phyloP scores from a whole-genome alignment of 169 alveolate species.

The Cryptosporidium parvum region DNA sequence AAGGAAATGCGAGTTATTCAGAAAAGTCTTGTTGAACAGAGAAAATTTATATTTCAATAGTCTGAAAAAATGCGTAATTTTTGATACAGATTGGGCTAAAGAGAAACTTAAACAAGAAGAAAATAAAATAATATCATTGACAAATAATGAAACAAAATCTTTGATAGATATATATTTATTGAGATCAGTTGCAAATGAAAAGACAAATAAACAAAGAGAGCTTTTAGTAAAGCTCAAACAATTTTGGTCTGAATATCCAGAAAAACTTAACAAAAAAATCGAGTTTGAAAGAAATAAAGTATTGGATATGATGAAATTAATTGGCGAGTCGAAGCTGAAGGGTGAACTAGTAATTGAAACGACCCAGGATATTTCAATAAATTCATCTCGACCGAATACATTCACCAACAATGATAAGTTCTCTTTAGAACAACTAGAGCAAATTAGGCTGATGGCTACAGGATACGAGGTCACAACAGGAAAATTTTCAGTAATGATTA shows the following conservation, averaged over 20 bases:
- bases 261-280: background rate
- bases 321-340: background rate
- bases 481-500: constrained; percentile 30
- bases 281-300: constrained; percentile 12
- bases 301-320: background rate
- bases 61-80: constrained; percentile 56
- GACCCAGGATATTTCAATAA: background rate
- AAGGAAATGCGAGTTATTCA: constrained; percentile 52
- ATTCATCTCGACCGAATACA: background rate
- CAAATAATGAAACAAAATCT: constrained; percentile 40
- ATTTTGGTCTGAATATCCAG: constrained; percentile 53
- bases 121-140: background rate
- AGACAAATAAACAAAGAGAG: constrained; percentile 35
- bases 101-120: constrained; percentile 46
- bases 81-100: constrained; percentile 62
- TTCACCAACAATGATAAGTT: background rate
- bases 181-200: constrained; percentile 58
- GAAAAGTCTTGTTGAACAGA: constrained; percentile 36
- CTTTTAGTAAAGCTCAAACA: constrained; percentile 30
- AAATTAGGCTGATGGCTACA: constrained; percentile 26
- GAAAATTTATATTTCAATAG: constrained; percentile 28
- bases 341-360: background rate
- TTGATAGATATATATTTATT: constrained; percentile 36
- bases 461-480: constrained; percentile 32
- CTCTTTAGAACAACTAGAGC: constrained; percentile 7